Percentiles rank a stretch among this genome's conserved stretches.
These are phyloP conservation scores for Sporisorium scitamineum DNA, from an alignment of 1,284 basidiomycete genomes.

Conservation along the genomic window DNA sequence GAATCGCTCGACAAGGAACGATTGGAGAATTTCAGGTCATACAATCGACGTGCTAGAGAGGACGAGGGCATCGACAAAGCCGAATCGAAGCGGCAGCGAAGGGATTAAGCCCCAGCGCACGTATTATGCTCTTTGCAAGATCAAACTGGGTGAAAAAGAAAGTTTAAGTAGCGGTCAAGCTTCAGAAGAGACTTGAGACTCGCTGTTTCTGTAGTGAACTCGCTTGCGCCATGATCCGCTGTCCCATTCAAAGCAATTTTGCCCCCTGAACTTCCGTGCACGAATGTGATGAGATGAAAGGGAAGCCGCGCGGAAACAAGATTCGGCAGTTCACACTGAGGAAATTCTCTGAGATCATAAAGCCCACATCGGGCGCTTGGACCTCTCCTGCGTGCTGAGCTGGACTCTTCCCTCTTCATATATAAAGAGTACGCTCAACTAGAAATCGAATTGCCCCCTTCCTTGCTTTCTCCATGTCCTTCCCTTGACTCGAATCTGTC, in stretches of 20 bases:
- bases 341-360: not conserved
- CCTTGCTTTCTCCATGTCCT: not conserved
- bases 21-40: too few relatives aligned
- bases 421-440: too few relatives aligned
- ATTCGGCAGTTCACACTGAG: not conserved
- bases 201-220: not conserved
- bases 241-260: not conserved
- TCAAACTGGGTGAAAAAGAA: not conserved
- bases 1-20: too few relatives aligned
- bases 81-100: too few relatives aligned
- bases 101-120: too few relatives aligned
- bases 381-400: not conserved
- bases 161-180: not conserved
- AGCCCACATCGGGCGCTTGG: not conserved
- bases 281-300: not conserved
- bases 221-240: not conserved
- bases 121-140: not conserved
- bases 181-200: not conserved
- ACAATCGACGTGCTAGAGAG: too few relatives aligned
- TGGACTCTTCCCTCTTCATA: not conserved
- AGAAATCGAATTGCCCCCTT: not conserved
- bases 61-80: too few relatives aligned
- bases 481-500: not conserved
- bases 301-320: not conserved
- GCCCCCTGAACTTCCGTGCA: not conserved